Conservation (phyloP, 2,329 filamentous ascomycete genomes). For the Nannizzia gypsea region DNA sequence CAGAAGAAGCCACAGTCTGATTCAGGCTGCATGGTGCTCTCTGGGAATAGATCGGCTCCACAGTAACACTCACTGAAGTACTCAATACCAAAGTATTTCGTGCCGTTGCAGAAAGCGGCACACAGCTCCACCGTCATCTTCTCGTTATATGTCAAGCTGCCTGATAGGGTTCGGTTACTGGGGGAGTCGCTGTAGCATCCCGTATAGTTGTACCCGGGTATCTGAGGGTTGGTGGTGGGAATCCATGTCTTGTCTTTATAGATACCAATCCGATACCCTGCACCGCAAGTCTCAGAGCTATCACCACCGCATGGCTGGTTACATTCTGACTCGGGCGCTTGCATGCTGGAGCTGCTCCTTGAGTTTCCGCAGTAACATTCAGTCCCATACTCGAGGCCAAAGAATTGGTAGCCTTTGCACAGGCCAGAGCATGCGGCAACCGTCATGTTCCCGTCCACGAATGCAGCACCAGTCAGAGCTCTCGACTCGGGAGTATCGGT, state of each 20-base stretch:
- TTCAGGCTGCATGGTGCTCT: constrained; percentile 8
- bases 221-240: constrained; percentile 8
- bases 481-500: constrained; percentile 10
- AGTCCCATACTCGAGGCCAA: constrained; percentile 11
- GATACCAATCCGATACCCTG: constrained; percentile 7
- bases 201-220: constrained; percentile 9
- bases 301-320: constrained; percentile 9
- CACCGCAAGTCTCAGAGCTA: constrained; percentile 9
- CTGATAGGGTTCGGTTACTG: constrained; percentile 7
- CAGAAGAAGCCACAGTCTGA: constrained; percentile 11
- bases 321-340: constrained; percentile 6
- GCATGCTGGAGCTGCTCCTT: background rate
- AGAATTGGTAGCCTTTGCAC: constrained; percentile 10
- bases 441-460: constrained; percentile 6
- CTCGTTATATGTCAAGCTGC: constrained; percentile 6
- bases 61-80: constrained; percentile 13
- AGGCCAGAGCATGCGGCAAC: constrained; percentile 5
- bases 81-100: constrained; percentile 10
- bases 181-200: constrained; percentile 12
- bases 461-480: constrained; percentile 6
- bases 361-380: constrained; percentile 12
- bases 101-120: constrained; percentile 7
- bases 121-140: constrained; percentile 11
- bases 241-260: constrained; percentile 11
- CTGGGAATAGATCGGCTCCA: constrained; percentile 6